These are phyloP conservation scores for Fusarium neocosmosporiellum DNA, from an alignment of 2,329 filamentous ascomycete species.

Conservation along the genomic window DNA sequence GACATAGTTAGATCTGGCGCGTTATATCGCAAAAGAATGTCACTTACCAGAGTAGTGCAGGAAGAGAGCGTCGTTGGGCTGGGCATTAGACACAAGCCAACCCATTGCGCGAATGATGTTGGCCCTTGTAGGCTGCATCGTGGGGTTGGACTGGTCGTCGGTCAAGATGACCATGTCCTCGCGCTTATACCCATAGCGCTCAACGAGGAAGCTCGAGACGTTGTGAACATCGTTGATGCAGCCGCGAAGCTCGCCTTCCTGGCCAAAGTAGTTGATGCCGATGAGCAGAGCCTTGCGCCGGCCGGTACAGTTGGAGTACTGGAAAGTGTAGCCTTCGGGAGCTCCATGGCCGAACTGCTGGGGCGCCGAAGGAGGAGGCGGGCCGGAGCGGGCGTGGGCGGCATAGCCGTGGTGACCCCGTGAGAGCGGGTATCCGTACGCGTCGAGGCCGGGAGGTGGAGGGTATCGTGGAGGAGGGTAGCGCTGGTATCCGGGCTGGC, in stretches of 20 bases:
- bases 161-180: slow-evolving; percentile 86
- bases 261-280: slow-evolving; percentile 84
- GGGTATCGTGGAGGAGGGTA: slow-evolving; percentile 51
- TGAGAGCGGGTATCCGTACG: slow-evolving; percentile 59
- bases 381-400: slow-evolving; percentile 46
- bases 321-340: slow-evolving; percentile 75
- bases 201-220: slow-evolving; percentile 76
- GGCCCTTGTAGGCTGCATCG: slow-evolving; percentile 78
- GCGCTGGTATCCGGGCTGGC: slow-evolving; percentile 38
- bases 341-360: slow-evolving; percentile 76
- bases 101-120: slow-evolving; percentile 82
- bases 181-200: slow-evolving; percentile 75
- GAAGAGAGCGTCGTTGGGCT: slow-evolving; percentile 81
- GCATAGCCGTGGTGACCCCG: slow-evolving; percentile 43
- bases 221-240: slow-evolving; percentile 88
- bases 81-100: slow-evolving; percentile 78
- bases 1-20: slow-evolving; percentile 8
- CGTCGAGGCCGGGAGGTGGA: slow-evolving; percentile 57
- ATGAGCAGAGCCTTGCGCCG: slow-evolving; percentile 80
- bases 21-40: background rate
- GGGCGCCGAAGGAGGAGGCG: slow-evolving; percentile 60
- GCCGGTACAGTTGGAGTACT: slow-evolving; percentile 81
- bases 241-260: slow-evolving; percentile 76
- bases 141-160: slow-evolving; percentile 77
- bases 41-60: slow-evolving; percentile 76